Evolutionary conservation across 2,329 filamentous ascomycete genomes (phyloP).

Genomic region (Colletotrichum lupini): DNA sequence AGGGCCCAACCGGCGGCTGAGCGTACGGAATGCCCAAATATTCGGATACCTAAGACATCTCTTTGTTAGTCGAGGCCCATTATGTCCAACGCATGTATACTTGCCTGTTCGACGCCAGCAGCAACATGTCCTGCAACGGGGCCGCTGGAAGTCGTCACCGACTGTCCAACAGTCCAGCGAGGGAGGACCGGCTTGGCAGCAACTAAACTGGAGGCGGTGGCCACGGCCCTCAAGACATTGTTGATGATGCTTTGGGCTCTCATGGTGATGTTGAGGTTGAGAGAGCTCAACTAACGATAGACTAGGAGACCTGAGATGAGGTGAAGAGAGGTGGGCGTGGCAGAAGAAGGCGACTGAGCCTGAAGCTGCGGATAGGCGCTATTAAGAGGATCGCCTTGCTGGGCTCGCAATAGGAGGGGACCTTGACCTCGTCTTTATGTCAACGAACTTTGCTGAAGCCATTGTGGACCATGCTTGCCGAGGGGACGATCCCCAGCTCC

Average conservation of each 20-base stretch:
- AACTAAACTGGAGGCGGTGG: constrained; percentile 1
- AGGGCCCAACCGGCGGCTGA: constrained; percentile 59
- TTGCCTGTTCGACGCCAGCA: constrained; percentile 19
- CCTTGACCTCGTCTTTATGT: constrained; percentile 30
- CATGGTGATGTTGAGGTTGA: constrained; percentile 20
- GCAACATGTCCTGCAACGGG: constrained; percentile 26
- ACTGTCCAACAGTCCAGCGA: constrained; percentile 24
- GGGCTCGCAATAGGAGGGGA: background rate
- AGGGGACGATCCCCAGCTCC: background rate
- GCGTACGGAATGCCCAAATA: constrained; percentile 66
- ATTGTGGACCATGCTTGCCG: constrained; percentile 9
- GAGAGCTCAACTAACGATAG: constrained; percentile 10
- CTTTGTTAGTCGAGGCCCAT: background rate
- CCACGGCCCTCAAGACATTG: constrained; percentile 19
- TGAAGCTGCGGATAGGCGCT: background rate
- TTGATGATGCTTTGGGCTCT: constrained; percentile 18
- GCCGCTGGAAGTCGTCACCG: constrained; percentile 26
- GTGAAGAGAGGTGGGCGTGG: constrained; percentile 2
- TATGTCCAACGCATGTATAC: background rate
- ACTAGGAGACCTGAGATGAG: constrained; percentile 22
- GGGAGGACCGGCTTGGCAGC: background rate
- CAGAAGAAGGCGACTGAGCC: background rate
- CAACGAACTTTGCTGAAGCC: constrained; percentile 27
- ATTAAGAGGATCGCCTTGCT: constrained; percentile 12
- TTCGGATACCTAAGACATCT: constrained; percentile 22